Evolutionary conservation across 495 filamentous ascomycete species (phyloP).

Genomic region (Aspergillus leporis): DNA sequence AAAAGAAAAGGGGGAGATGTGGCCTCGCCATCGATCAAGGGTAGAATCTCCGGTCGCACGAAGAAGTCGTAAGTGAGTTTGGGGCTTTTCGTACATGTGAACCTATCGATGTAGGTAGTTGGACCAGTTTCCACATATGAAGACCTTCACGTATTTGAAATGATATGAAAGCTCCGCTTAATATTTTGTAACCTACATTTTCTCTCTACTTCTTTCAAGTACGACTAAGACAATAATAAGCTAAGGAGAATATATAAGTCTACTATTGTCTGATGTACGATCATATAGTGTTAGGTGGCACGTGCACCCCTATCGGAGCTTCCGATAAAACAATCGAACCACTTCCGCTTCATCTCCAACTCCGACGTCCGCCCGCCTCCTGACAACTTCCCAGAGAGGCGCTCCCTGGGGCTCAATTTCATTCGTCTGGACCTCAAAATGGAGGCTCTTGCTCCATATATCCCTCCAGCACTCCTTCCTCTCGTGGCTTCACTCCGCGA

Average conservation of each 20-base stretch:
- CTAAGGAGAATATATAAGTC: background rate
- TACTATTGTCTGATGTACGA: background rate
- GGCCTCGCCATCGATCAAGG: background rate
- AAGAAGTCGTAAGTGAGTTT: background rate
- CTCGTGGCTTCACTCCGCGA: constrained; percentile 22
- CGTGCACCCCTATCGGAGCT: constrained; percentile 23
- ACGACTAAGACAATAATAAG: background rate
- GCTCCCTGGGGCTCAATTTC: constrained; percentile 19
- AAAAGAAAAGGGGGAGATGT: constrained; percentile 34
- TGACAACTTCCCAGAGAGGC: constrained; percentile 11
- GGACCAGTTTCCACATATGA: background rate
- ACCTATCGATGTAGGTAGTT: background rate
- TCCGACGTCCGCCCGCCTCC: constrained; percentile 1
- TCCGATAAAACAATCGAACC: constrained; percentile 25
- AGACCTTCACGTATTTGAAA: background rate
- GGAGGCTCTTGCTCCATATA: constrained; percentile 28
- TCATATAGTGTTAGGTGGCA: constrained; percentile 4
- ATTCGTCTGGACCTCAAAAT: constrained; percentile 23
- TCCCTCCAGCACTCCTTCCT: constrained; percentile 28
- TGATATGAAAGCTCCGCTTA: background rate
- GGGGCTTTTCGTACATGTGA: background rate
- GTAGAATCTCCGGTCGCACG: constrained; percentile 6
- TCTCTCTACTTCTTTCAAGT: background rate
- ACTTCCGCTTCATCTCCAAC: constrained; percentile 13
- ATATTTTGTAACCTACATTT: background rate